Percentiles rank a stretch among this genome's conserved stretches.
These are phyloP conservation scores for Eutrema yunnanense DNA, from an alignment of 345 rosid species.

Conservation along the genomic window DNA sequence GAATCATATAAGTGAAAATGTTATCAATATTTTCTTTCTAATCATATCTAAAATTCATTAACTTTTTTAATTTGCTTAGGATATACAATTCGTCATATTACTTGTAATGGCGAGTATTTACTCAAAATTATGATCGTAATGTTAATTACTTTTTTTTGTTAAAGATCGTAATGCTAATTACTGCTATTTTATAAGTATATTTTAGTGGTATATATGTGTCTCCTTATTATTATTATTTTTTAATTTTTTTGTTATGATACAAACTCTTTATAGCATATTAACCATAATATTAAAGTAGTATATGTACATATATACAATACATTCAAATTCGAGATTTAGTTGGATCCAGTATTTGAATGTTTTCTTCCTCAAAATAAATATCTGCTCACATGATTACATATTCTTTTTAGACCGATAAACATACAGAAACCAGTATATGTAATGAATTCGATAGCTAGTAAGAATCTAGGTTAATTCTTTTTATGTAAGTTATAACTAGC, in stretches of 20 bases:
- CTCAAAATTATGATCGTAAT: background rate
- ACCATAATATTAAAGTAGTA: background rate
- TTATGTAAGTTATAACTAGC: background rate
- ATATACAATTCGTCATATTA: background rate
- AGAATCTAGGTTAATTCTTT: background rate
- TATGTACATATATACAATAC: background rate
- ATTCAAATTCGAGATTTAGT: background rate
- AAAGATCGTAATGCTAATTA: background rate
- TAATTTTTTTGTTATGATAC: background rate
- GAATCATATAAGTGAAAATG: background rate
- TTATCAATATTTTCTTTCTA: background rate
- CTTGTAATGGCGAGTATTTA: background rate
- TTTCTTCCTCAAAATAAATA: background rate
- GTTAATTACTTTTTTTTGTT: too few relatives aligned
- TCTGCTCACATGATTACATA: background rate
- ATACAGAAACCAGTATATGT: background rate
- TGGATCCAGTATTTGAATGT: background rate
- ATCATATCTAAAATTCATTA: background rate
- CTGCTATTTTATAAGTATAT: background rate
- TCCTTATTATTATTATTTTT: background rate
- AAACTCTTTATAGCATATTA: background rate
- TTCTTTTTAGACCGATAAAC: background rate
- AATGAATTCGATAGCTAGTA: background rate
- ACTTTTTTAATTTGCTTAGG: background rate
- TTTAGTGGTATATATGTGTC: background rate